Conservation (phyloP, 768 basidiomycete genomes). For the Serendipita sp. region DNA sequence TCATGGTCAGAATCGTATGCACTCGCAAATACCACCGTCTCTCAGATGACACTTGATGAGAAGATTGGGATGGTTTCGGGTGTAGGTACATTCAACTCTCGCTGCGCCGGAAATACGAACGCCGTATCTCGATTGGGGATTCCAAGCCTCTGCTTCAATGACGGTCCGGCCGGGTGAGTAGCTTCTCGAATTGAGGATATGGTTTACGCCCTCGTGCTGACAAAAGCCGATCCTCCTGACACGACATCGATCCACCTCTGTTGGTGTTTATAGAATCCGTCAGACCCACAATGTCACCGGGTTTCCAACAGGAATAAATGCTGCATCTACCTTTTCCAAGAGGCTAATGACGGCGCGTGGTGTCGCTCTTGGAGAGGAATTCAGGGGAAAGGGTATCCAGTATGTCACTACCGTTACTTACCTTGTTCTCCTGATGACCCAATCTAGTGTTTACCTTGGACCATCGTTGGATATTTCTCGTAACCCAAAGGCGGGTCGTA, state of each 20-base stretch:
- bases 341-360: constrained; percentile 11
- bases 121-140: constrained; percentile 9
- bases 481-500: constrained; percentile 6
- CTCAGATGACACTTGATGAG: constrained; percentile 8
- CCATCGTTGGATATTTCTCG: constrained; percentile 12
- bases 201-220: not conserved
- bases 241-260: no score
- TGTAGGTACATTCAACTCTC: constrained; percentile 7
- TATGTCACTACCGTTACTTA: not conserved
- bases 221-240: constrained; percentile 8
- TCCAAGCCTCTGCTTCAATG: constrained; percentile 10
- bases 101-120: constrained; percentile 8
- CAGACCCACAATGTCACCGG: not conserved
- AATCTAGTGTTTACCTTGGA: constrained; percentile 10
- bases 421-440: not conserved
- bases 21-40: constrained; percentile 2
- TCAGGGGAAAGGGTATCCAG: constrained; percentile 11
- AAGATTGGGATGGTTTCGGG: constrained; percentile 11
- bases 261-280: not conserved
- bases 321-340: constrained; percentile 7
- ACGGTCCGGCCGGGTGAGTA: constrained; percentile 10
- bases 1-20: constrained; percentile 8
- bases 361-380: constrained; percentile 9
- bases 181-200: not conserved
- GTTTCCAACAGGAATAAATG: not conserved